Base-by-base conservation (phyloP, 192 early-diverging fungal genomes). In the Podila epigama region DNA sequence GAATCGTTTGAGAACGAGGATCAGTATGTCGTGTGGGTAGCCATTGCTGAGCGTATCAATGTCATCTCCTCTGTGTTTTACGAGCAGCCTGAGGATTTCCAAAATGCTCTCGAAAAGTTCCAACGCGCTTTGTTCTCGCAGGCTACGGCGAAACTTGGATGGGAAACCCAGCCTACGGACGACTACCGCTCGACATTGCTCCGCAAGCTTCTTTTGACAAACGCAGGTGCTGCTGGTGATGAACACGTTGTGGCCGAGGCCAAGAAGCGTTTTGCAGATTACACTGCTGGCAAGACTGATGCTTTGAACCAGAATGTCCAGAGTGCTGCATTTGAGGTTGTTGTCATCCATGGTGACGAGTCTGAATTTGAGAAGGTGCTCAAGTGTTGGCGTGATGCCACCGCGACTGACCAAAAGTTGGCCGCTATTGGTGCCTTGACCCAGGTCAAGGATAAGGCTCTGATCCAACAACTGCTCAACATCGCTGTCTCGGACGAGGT, bases 1-100 rank as follows among this genome's bases (percentile, higher is more conserved):
- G 84, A 85, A 20, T 84, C 89, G 20, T 93, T 92, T 65, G 82
- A 85, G 42, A 82, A 85, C 44, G 97, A 97, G 79, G 85, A 89
- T 28, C 82, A 95, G 66, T 94, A 93, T 75, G 90, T 95, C 39
- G 90, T 94, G 11, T 90, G 89, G 90, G 81, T 83, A 28, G 86
- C 90, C 41, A 86, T 96, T 35, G 86, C 81, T 29, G 71, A 75
- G 29, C 86, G 86, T 60, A 57, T 90, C 29, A 84, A 82, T 28
- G 81, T 82, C 10, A 75, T 98, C 32, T 55, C 82, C 33, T 79
- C 83, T 2, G 91, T 87, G 25, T 95, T 89, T 84, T 92, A 90
- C 56, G 69, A 84, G 52, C 86, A 94, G 75, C 80, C 87, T 8
- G 80, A 85, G 6, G 83, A 84, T 48, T 83, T 94, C 36, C 68